phyloP scores from a whole-genome alignment of 306 rosid species.

The Quercus wislizeni region DNA sequence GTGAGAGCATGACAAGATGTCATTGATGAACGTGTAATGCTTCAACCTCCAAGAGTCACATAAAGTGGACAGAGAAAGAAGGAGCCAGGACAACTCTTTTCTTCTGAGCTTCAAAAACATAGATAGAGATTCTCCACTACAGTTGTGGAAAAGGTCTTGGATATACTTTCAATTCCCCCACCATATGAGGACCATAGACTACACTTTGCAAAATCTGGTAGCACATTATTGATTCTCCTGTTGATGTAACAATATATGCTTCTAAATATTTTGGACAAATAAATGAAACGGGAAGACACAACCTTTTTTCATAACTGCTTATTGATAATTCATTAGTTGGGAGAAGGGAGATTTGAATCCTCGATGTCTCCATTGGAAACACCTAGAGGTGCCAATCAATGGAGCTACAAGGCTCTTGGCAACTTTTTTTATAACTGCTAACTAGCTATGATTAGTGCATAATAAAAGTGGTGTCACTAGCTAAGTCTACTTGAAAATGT shows the following conservation, averaged over 20 bases:
- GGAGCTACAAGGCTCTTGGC: no score
- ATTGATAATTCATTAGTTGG: no score
- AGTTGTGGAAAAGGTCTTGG: constrained; percentile 14
- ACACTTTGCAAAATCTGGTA: background rate
- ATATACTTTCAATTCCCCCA: constrained; percentile 24
- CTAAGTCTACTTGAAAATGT: no score
- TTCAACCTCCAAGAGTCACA: constrained; percentile 21
- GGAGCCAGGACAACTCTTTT: constrained; percentile 27
- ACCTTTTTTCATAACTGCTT: no score
- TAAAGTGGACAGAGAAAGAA: constrained; percentile 6
- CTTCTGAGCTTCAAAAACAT: constrained; percentile 29
- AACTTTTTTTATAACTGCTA: background rate
- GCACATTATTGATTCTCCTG: background rate
- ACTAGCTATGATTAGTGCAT: background rate
- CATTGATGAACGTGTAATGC: background rate
- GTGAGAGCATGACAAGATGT: background rate
- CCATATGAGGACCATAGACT: constrained; percentile 11
- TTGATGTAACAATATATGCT: background rate
- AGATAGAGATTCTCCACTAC: constrained; percentile 34
- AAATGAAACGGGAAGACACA: no score
- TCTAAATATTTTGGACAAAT: no score
- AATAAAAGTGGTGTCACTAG: background rate
- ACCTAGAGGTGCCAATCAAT: no score
- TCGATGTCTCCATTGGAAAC: no score
- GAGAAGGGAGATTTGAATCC: no score